Evolutionary conservation across 1,139 yeast genomes (phyloP).

Genomic region (Candida sanyaensis): DNA sequence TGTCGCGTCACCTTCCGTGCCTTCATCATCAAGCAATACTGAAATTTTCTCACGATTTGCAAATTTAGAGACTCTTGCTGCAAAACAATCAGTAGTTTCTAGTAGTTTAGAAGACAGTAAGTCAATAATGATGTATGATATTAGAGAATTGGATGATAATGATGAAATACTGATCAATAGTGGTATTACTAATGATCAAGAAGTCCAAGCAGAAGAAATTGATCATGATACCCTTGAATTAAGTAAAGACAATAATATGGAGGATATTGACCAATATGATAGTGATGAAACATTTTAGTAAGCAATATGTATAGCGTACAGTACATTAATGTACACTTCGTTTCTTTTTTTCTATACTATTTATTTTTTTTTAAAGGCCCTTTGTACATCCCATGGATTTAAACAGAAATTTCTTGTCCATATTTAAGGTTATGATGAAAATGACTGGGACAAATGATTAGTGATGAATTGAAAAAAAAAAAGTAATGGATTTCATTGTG

Average conservation of each 20-base stretch:
- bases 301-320: background rate
- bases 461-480: no score
- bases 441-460: background rate
- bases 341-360: no score
- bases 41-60: slow-evolving; percentile 12
- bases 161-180: slow-evolving; percentile 21
- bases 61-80: slow-evolving; percentile 9
- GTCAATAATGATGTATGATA: slow-evolving; percentile 19
- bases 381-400: no score
- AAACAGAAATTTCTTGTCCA: background rate
- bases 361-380: no score
- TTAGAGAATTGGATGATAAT: slow-evolving; percentile 21
- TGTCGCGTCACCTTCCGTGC: background rate
- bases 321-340: no score
- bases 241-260: slow-evolving; percentile 9
- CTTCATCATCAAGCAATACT: background rate
- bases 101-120: slow-evolving; percentile 8
- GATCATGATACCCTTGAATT: background rate
- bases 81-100: slow-evolving; percentile 4
- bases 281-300: slow-evolving; percentile 18
- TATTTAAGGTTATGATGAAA: background rate
- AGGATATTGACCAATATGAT: slow-evolving; percentile 15
- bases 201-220: background rate
- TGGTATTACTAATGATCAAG: slow-evolving; percentile 10
- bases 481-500: background rate